These are phyloP conservation scores for Sporothrix globosa DNA, from an alignment of 2,329 filamentous ascomycete genomes.

Conservation along the genomic window DNA sequence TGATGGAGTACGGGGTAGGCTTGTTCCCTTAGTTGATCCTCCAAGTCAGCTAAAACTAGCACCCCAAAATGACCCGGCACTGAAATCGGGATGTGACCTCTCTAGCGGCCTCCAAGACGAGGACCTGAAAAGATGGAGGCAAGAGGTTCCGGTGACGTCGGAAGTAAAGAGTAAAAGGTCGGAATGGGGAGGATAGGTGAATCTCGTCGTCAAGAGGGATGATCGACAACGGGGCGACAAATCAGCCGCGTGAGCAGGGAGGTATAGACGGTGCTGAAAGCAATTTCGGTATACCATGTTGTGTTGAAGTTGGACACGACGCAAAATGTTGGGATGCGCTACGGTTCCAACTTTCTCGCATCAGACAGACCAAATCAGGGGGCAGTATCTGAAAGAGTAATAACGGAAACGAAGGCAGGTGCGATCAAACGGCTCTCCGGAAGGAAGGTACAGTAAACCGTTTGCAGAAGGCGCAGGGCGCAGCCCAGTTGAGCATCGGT, in stretches of 20 bases:
- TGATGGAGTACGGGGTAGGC: background rate
- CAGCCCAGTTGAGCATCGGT: too few species aligned
- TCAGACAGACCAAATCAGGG: background rate
- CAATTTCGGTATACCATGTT: background rate
- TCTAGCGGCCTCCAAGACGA: background rate
- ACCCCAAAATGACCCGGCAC: background rate
- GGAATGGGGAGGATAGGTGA: background rate
- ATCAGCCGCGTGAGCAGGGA: background rate
- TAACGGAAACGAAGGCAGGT: background rate
- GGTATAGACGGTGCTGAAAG: background rate
- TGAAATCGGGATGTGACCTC: constrained; percentile 18
- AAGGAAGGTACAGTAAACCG: background rate
- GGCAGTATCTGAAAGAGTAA: background rate
- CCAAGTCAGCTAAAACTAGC: background rate
- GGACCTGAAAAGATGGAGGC: background rate
- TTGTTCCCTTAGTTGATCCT: too few species aligned
- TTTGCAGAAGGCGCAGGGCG: background rate
- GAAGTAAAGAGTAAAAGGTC: background rate
- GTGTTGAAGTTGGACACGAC: background rate
- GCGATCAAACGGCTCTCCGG: background rate
- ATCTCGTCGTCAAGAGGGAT: background rate
- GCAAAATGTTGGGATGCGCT: too few species aligned
- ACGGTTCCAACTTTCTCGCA: background rate
- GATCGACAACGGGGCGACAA: background rate
- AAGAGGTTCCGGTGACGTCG: constrained; percentile 10